phyloP scores from a whole-genome alignment of 495 filamentous ascomycete genomes.

The Hypoxylon trugodes region DNA sequence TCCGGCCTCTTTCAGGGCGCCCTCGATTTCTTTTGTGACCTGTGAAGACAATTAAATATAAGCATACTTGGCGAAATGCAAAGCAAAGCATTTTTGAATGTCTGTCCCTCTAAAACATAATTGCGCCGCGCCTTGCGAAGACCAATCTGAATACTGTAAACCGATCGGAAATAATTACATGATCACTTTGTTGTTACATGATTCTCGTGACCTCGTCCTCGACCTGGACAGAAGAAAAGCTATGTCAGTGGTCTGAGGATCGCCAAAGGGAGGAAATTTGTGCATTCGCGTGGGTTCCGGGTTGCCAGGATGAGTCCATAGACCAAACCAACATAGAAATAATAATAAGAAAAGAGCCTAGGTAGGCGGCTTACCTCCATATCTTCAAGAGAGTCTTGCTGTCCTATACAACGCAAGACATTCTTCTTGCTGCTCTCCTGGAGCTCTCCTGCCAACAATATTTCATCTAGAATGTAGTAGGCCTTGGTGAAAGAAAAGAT shows the following conservation, averaged over 20 bases:
- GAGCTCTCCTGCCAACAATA: slow-evolving; percentile 94
- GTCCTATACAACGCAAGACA: slow-evolving; percentile 89
- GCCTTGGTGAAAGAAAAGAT: slow-evolving; percentile 99
- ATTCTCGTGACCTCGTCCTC: slow-evolving; percentile 97
- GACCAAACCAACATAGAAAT: neutral
- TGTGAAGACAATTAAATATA: slow-evolving; percentile 46
- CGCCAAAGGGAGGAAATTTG: slow-evolving; percentile 24
- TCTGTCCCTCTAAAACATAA: slow-evolving; percentile 29
- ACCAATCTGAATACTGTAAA: slow-evolving; percentile 16
- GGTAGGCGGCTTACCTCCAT: slow-evolving; percentile 82
- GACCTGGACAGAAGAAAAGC: slow-evolving; percentile 69
- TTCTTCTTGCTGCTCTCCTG: slow-evolving; percentile 99
- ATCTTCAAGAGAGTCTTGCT: slow-evolving; percentile 94
- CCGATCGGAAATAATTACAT: slow-evolving; percentile 40
- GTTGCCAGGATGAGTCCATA: neutral
- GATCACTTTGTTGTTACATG: slow-evolving; percentile 72
- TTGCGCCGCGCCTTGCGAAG: slow-evolving; percentile 29
- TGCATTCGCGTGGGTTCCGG: neutral
- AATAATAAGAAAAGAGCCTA: slow-evolving; percentile 16
- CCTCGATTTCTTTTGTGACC: slow-evolving; percentile 45
- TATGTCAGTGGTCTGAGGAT: slow-evolving; percentile 64
- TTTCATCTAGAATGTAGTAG: slow-evolving; percentile 97
- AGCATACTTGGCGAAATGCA: slow-evolving; percentile 40
- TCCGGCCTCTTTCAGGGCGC: slow-evolving; percentile 50
- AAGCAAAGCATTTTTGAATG: slow-evolving; percentile 27